A percentile compares a stretch with the other conserved stretches of the same genome.
Evolutionary conservation across 371 early-diverging fungal genomes (phyloP).

Genomic region (Polyrhizophydium stewartii): DNA sequence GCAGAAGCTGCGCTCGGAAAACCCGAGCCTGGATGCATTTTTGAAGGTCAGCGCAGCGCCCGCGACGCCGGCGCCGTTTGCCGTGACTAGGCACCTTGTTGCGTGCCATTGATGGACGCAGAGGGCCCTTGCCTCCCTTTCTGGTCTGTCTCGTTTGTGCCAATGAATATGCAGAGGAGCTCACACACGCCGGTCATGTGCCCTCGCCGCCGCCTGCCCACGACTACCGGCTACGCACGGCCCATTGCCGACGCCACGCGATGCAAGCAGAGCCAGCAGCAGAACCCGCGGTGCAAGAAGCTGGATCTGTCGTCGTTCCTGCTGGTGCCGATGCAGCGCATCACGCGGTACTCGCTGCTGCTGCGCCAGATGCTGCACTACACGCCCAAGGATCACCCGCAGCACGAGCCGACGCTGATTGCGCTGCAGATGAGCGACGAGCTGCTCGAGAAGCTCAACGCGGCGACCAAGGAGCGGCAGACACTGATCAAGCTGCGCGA

Average conservation of each 20-base stretch:
- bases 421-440: constrained; percentile 67
- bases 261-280: constrained; percentile 22
- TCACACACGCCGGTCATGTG: too few species aligned
- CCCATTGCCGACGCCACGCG: too few species aligned
- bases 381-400: constrained; percentile 75
- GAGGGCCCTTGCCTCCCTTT: too few species aligned
- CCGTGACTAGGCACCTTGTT: neutral
- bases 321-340: constrained; percentile 89
- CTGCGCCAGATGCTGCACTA: constrained; percentile 82
- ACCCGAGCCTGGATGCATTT: constrained; percentile 54
- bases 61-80: neutral
- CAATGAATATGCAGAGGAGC: too few species aligned
- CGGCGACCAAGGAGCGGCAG: constrained; percentile 69
- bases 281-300: constrained; percentile 67
- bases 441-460: constrained; percentile 72
- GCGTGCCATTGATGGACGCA: neutral
- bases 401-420: constrained; percentile 64
- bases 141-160: too few species aligned
- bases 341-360: constrained; percentile 88
- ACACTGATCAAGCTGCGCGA: constrained; percentile 57
- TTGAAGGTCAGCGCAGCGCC: constrained; percentile 47
- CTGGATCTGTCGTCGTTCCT: constrained; percentile 83
- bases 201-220: too few species aligned
- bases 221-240: too few species aligned
- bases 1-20: constrained; percentile 55